Percentiles rank a stretch among this genome's conserved stretches.
Conservation (phyloP, 2,329 filamentous ascomycete genomes). For the Aspergillus sp. region DNA sequence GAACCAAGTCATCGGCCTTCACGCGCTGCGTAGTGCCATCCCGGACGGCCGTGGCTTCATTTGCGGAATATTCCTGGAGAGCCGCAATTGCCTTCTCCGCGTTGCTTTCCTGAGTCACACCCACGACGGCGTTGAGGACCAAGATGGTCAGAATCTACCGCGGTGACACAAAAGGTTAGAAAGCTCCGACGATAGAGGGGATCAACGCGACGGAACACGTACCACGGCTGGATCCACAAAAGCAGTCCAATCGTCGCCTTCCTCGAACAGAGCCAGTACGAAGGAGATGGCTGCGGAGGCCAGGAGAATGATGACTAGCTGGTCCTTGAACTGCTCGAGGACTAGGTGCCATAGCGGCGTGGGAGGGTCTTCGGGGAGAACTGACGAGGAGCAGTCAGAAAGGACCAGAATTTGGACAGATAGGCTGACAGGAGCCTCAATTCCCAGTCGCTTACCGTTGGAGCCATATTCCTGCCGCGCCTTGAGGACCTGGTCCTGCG, state of each 20-base stretch:
- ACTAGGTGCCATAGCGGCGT: conserved; percentile 95
- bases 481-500: conserved; percentile 38
- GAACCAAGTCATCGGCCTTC: conserved; percentile 95
- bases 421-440: no score
- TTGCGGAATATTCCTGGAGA: conserved; percentile 96
- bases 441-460: conserved; percentile 40
- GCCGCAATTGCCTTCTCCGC: conserved; percentile 97
- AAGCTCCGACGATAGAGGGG: not conserved
- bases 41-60: conserved; percentile 87
- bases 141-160: conserved; percentile 86
- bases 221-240: conserved; percentile 95
- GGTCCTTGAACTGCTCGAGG: conserved; percentile 97
- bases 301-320: conserved; percentile 89
- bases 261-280: conserved; percentile 82
- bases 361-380: conserved; percentile 78
- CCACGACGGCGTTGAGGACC: conserved; percentile 91
- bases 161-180: conserved; percentile 8
- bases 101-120: conserved; percentile 96
- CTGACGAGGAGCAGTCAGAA: conserved; percentile 30
- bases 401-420: not conserved
- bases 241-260: conserved; percentile 87
- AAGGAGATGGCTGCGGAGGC: conserved; percentile 91
- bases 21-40: conserved; percentile 71
- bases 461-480: conserved; percentile 42
- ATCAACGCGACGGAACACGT: conserved; percentile 36